These are phyloP conservation scores for Dactylellina sp. DNA, from an alignment of 2,329 filamentous ascomycete species.

Conservation along the genomic window DNA sequence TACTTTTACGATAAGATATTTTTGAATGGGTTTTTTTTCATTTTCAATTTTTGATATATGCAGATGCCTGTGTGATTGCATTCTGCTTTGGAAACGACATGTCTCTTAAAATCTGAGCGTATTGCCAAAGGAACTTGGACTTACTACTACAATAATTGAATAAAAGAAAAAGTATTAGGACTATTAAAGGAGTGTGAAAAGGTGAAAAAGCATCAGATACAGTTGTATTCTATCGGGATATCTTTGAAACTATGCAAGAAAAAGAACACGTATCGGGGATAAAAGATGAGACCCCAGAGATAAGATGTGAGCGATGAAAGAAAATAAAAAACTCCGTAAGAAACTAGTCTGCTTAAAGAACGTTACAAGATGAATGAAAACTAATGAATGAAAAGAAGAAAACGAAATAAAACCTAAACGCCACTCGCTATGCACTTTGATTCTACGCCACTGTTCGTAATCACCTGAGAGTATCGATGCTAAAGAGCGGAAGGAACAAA, in stretches of 20 bases:
- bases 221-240: neutral
- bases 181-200: neutral
- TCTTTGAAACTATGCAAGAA: neutral
- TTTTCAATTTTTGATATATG: no score
- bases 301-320: neutral
- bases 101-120: no score
- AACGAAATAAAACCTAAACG: constrained; percentile 17
- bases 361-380: neutral
- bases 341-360: neutral
- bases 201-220: neutral
- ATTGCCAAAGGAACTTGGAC: no score
- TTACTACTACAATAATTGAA: no score
- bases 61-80: no score
- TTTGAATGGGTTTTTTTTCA: no score
- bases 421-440: constrained; percentile 50
- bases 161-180: neutral
- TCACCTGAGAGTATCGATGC: neutral
- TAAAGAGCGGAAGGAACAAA: constrained; percentile 8
- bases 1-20: no score
- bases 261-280: neutral
- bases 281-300: constrained; percentile 2
- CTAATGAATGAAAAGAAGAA: constrained; percentile 1
- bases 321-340: neutral
- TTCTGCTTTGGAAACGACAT: no score
- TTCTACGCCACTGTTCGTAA: neutral